Conservation (phyloP, 2,329 filamentous ascomycete genomes). For the Akanthomyces dipterigenus region DNA sequence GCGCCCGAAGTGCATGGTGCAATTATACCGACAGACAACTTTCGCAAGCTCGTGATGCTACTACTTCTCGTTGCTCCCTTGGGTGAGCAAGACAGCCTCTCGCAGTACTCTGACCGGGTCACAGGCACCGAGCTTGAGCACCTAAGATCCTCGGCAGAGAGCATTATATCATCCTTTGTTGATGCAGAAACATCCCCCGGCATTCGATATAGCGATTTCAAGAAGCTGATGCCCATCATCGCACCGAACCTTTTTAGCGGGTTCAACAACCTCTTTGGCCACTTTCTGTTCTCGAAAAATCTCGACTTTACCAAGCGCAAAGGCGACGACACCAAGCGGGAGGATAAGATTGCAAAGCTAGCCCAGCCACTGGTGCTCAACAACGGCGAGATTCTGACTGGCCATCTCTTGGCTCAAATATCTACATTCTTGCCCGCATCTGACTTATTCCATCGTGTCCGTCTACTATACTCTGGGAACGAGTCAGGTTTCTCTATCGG, state of each 20-base stretch:
- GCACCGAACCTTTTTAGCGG: constrained; percentile 63
- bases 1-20: constrained; percentile 50
- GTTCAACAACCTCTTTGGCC: constrained; percentile 63
- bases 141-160: constrained; percentile 56
- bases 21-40: constrained; percentile 67
- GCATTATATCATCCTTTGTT: constrained; percentile 59
- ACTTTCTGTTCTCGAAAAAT: constrained; percentile 68
- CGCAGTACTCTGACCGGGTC: constrained; percentile 52
- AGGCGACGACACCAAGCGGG: constrained; percentile 19
- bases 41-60: constrained; percentile 63
- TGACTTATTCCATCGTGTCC: constrained; percentile 58
- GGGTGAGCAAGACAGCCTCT: constrained; percentile 56
- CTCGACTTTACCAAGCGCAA: constrained; percentile 56
- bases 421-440: constrained; percentile 65
- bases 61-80: constrained; percentile 61
- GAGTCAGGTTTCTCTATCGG: constrained; percentile 71
- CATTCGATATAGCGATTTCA: constrained; percentile 56
- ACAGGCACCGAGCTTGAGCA: constrained; percentile 48
- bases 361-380: constrained; percentile 45
- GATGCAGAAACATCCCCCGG: constrained; percentile 57
- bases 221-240: constrained; percentile 49
- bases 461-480: constrained; percentile 63
- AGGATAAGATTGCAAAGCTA: constrained; percentile 18
- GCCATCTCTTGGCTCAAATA: constrained; percentile 60
- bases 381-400: constrained; percentile 54